These are phyloP conservation scores for Spiromastix sp. DNA, from an alignment of 2,329 filamentous ascomycete species.

Conservation along the genomic window DNA sequence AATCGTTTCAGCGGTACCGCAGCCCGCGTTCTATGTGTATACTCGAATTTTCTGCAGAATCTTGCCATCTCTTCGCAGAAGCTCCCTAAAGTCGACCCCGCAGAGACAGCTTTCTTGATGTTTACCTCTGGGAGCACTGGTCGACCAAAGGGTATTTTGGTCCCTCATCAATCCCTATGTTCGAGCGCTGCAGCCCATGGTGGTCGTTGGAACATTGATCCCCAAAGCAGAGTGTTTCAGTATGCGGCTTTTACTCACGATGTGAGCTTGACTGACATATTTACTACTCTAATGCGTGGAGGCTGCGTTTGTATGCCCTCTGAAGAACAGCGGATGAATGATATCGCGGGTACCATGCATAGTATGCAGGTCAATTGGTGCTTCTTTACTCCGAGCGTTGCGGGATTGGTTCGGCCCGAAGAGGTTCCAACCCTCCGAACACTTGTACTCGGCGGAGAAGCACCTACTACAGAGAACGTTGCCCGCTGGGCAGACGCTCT, in stretches of 20 bases:
- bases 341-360: conserved; percentile 10
- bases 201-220: too few species aligned
- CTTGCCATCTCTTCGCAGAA: background rate
- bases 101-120: too few species aligned
- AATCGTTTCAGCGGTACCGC: too few species aligned
- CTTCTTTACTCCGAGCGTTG: conserved; percentile 47
- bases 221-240: too few species aligned
- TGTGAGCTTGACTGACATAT: too few species aligned
- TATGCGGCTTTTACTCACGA: too few species aligned
- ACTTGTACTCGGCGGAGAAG: conserved; percentile 27
- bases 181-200: too few species aligned
- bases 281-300: too few species aligned
- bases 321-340: conserved; percentile 36
- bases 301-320: too few species aligned
- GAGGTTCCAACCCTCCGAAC: conserved; percentile 25
- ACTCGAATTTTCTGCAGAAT: conserved; percentile 10
- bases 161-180: too few species aligned
- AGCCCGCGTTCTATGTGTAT: conserved; percentile 20
- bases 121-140: conserved; percentile 5
- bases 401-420: conserved; percentile 25
- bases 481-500: conserved; percentile 18
- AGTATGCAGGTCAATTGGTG: conserved; percentile 27
- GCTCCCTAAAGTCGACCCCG: too few species aligned
- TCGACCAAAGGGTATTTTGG: conserved; percentile 5
- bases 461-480: conserved; percentile 18